phyloP scores from a whole-genome alignment of 768 basidiomycete species.

The Kwoniella heveanensis region DNA sequence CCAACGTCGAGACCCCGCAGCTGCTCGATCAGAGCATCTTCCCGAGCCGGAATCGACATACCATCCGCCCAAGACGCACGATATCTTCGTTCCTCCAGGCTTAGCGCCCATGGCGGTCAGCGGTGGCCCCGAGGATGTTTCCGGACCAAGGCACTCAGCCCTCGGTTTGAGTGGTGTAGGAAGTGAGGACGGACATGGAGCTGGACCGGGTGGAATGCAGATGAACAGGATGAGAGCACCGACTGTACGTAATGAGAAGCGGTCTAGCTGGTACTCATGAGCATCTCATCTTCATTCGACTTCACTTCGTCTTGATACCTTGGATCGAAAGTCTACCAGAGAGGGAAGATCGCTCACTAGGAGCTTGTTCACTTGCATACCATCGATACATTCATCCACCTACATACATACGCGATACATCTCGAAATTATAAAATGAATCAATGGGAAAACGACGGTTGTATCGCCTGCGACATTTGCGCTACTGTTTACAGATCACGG shows the following conservation, averaged over 20 bases:
- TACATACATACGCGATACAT: background rate
- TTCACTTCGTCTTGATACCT: background rate
- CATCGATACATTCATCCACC: background rate
- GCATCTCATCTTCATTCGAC: background rate
- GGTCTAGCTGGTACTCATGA: slow-evolving; percentile 25
- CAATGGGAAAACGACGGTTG: no score
- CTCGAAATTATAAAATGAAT: background rate
- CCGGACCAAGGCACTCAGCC: slow-evolving; percentile 31
- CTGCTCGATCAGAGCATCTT: slow-evolving; percentile 6
- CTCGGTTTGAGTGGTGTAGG: slow-evolving; percentile 37
- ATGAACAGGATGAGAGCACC: slow-evolving; percentile 31
- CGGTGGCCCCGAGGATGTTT: slow-evolving; percentile 29
- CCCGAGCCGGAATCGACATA: slow-evolving; percentile 25
- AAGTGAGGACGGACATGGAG: slow-evolving; percentile 11
- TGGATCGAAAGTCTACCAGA: background rate
- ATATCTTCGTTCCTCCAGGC: slow-evolving; percentile 36
- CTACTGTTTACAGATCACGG: slow-evolving; percentile 47
- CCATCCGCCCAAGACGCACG: slow-evolving; percentile 24
- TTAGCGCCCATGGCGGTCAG: slow-evolving; percentile 30
- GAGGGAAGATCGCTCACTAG: slow-evolving; percentile 4
- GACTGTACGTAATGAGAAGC: slow-evolving; percentile 37
- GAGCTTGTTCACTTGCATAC: slow-evolving; percentile 4
- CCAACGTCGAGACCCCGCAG: slow-evolving; percentile 14
- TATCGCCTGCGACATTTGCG: no score
- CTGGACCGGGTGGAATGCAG: background rate